Evolutionary conservation across 192 early-diverging fungal genomes (phyloP).

Genomic region (Mortierella claussenii): DNA sequence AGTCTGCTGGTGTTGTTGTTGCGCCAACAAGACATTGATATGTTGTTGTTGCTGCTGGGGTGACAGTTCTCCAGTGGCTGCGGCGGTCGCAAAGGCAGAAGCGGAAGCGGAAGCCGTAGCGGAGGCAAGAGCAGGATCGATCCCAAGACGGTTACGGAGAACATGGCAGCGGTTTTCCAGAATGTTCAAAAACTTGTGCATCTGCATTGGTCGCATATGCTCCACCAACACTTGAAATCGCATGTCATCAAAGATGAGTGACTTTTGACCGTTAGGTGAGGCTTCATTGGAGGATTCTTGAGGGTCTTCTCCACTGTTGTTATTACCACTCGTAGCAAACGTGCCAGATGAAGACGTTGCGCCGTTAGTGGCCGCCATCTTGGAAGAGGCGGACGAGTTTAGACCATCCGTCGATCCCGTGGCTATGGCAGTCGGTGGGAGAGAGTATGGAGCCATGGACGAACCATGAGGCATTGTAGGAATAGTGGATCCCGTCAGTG

Average conservation of each 20-base stretch:
- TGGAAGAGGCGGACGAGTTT: not conserved
- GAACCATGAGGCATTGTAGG: constrained; percentile 15
- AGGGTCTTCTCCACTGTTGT: constrained; percentile 1
- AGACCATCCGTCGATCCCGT: too few relatives aligned
- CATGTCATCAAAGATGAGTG: constrained; percentile 55
- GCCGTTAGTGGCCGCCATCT: not conserved
- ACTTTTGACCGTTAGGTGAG: constrained; percentile 7
- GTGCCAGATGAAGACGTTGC: not conserved
- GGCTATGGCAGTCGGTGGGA: constrained; percentile 32
- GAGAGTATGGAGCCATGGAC: constrained; percentile 33
- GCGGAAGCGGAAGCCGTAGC: constrained; percentile 1
- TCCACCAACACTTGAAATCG: constrained; percentile 55
- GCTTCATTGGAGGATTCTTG: not conserved
- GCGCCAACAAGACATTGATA: constrained; percentile 23
- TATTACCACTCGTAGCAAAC: too few relatives aligned
- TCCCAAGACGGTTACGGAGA: constrained; percentile 43
- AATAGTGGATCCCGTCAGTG: constrained; percentile 21
- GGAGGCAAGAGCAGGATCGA: constrained; percentile 12
- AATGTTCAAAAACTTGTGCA: constrained; percentile 60
- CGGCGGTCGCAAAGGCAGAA: not conserved
- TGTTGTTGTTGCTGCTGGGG: constrained; percentile 38
- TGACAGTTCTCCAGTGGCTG: constrained; percentile 1
- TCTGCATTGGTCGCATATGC: constrained; percentile 60
- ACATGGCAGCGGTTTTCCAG: constrained; percentile 68
- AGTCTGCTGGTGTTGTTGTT: constrained; percentile 31